These are phyloP conservation scores for Amesomyces nigricolor DNA, from an alignment of 2,329 filamentous ascomycete genomes.

Conservation along the genomic window DNA sequence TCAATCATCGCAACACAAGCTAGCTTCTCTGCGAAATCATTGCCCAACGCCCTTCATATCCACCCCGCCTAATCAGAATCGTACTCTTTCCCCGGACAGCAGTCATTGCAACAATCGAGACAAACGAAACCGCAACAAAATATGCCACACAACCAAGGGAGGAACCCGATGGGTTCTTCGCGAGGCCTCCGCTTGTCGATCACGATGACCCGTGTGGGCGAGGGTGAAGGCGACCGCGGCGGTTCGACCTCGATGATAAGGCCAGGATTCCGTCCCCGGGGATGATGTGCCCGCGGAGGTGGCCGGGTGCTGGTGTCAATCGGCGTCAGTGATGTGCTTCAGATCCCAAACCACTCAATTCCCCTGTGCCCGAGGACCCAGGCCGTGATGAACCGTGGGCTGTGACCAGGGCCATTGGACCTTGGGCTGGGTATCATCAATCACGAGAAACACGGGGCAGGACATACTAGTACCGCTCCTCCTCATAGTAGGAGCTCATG, in stretches of 20 bases:
- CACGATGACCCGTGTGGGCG: conserved; percentile 16
- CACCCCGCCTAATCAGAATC: conserved; percentile 3
- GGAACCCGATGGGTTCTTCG: conserved; percentile 1
- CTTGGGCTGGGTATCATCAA: too few relatives aligned
- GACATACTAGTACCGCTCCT: conserved; percentile 16
- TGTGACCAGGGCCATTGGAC: too few relatives aligned
- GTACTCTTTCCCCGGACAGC: conserved; percentile 12
- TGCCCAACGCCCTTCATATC: too few relatives aligned
- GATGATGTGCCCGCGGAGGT: conserved; percentile 10
- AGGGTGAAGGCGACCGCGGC: conserved; percentile 11
- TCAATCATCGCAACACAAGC: not conserved
- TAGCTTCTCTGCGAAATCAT: not conserved
- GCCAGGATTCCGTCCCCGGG: not conserved
- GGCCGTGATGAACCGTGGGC: too few relatives aligned
- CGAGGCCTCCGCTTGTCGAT: conserved; percentile 13
- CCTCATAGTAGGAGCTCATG: conserved; percentile 17
- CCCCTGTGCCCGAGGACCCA: too few relatives aligned
- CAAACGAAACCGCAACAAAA: conserved; percentile 17
- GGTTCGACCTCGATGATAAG: conserved; percentile 11
- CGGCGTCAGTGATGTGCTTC: not conserved
- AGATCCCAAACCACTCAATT: too few relatives aligned
- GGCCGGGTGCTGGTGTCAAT: conserved; percentile 7
- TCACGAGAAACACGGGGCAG: not conserved
- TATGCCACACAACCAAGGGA: conserved; percentile 12
- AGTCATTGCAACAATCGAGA: conserved; percentile 13